phyloP scores from a whole-genome alignment of 75 land plant genomes.

The Pseudotsuga menziesii region DNA sequence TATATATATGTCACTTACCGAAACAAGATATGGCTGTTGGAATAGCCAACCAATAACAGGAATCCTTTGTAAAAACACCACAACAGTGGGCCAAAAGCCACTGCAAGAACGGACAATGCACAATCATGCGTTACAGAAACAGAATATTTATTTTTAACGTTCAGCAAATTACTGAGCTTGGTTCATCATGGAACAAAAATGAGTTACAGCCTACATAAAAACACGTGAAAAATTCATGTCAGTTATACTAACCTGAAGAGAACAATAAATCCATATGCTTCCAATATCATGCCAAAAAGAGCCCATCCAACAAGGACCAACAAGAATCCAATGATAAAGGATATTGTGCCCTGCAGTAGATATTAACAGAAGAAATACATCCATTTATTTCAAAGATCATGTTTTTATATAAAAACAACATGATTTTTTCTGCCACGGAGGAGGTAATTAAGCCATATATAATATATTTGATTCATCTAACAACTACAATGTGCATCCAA shows the following conservation, averaged over 20 bases:
- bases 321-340: constrained; percentile 36
- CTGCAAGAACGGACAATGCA: constrained; percentile 27
- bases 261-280: constrained; percentile 43
- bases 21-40: constrained; percentile 73
- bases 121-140: too few relatives aligned
- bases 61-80: constrained; percentile 78
- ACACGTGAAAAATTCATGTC: too few relatives aligned
- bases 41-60: constrained; percentile 88
- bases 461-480: too few relatives aligned
- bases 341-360: constrained; percentile 35
- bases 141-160: too few relatives aligned
- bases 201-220: too few relatives aligned
- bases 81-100: constrained; percentile 87
- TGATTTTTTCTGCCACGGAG: too few relatives aligned
- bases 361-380: not conserved
- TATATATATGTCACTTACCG: constrained; percentile 32
- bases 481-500: too few relatives aligned
- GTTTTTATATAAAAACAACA: too few relatives aligned
- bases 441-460: too few relatives aligned
- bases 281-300: constrained; percentile 41
- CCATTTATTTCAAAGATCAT: too few relatives aligned
- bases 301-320: constrained; percentile 46
- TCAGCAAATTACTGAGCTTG: too few relatives aligned
- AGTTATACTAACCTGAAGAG: constrained; percentile 31
- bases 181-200: too few relatives aligned